Evolutionary conservation across 768 basidiomycete species (phyloP), one percentile per base, ranked within the genome.

Genomic region (Cystofilobasidium bisporidii): DNA sequence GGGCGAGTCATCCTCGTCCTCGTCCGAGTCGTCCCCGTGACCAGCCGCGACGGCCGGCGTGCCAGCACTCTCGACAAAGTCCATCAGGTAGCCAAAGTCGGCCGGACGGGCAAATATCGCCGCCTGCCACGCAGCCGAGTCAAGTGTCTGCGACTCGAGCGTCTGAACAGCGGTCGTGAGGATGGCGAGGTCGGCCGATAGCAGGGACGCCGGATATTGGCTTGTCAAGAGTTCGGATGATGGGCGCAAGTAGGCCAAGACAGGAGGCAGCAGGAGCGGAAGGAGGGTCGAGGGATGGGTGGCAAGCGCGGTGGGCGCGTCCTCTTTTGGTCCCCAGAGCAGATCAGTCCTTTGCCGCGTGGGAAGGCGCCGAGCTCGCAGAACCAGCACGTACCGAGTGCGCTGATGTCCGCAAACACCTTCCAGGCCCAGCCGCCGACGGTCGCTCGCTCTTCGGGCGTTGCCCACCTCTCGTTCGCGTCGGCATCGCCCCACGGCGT

Each of bases 41-140:
- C 62, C 64, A 70, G 82, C 36, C 14, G 38, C 2, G 12, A 50
- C 48, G 55, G 63, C 26, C 12, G 53, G 53, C 4, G 82, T 79
- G 63, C 80, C 80, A 10, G 86, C 89, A 63, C 80, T 77, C 69
- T 90, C 89, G 64, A 91, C 83, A 74, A 91, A 91, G 69, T 84
- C 79, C 64, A 91, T 78, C 68, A 91, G 33, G 22, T n/a, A 11
- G 6, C 30, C 32, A 58, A 60, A n/a, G 48, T 33, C 48, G 45
- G n/a, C 28, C 20, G n/a, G 56, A 12, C 22, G 43, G 36, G 24
- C 48, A 47, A 28, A 60, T 17, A 66, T 47, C 9, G 45, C 65
- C 17, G n/a, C 56, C 28, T 66, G 65, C 43, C 57, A 66, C 11
- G 58, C 14, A 32, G 45, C 47, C 0, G 65, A 33, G 24, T 58